Base-by-base conservation (phyloP, 2,329 filamentous ascomycete species). In the Berkeleyomyces rouxiae region DNA sequence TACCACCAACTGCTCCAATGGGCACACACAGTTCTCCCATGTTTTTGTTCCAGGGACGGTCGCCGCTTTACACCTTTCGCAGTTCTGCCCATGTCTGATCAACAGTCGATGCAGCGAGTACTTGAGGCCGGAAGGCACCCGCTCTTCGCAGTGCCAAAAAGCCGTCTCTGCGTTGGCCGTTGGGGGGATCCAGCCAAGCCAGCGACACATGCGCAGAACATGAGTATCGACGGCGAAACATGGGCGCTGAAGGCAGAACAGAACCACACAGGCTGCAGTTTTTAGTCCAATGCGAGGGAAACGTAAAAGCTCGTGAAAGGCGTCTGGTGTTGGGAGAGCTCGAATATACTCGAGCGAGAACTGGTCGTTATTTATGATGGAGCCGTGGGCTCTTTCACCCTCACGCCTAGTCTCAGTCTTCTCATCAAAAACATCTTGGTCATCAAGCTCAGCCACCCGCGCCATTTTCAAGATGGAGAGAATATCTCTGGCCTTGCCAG, bases 401-500 rank as follows among this genome's bases (percentile, higher is more conserved):
- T 31, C 23, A 23, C 7, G 9, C 16, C 42, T 58, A 23, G 4
- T 40, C 4, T 58, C 39, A 11, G 13, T 58, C 23, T 47, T n/a
- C 13, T 47, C n/a, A 16, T 6, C 13, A 16, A 7, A n/a, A 7
- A 11, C 23, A 10, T 36, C 1, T 33, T 51, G 10, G 47, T 31
- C 31, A 31, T 10, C 7, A 11, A 31, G 10, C 67, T 89, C 83
- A 53, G 82, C 75, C 68, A 86, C 83, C 0, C 13, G 60, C 3
- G 90, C 85, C 72, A 84, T 82, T 60, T 89, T 81, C 7, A 95
- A 76, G 43, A 89, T 89, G 13, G 74, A 73, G 70, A 91, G 90
- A 69, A 95, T 88, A 67, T 85, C 78, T 61, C 79, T 84, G 64
- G 82, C 84, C 72, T 91, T 93, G 13, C 78, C 77, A n/a, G 81